Evolutionary conservation across 2,329 filamentous ascomycete species (phyloP), one percentile per base, ranked within the genome.

Genomic region (Rutstroemia sp.): DNA sequence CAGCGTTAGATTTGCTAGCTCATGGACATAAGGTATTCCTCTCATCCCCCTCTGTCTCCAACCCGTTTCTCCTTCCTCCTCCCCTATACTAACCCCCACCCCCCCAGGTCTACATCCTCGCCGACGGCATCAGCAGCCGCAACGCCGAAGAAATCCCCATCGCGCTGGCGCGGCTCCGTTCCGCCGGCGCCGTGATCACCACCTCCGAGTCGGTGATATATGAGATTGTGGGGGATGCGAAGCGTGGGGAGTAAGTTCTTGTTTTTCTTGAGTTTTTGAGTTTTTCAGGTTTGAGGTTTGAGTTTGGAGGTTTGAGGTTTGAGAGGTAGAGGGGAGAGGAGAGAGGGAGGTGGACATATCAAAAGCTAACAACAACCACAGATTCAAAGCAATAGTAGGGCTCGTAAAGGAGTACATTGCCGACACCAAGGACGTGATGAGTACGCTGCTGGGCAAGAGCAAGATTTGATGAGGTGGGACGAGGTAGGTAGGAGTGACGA

Each of bases 201-300:
- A 90, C 86, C 23, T 94, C 88, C 71, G 92, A 97, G 81, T 88
- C 88, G 71, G 86, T 88, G 73, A 73, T 96, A 68, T 97, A 95
- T 73, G 92, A 97, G 76, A 83, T 84, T 65, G 80, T 96, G 75
- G 89, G 89, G 17, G 92, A 96, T 73, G 89, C 92, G 6, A 78
- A 73, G 12, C 82, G 86, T 65, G 73, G 77, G 1, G 83, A 85
- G 72, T 96, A 48, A 53, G 40, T 53, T 19, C 19, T 10, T 23
- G 23, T 23, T 23, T 23, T 23, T 23, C 19, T 19, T 23, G 23
- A 23, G 5, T 23, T 23, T 23, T 23, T 5, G 23, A 23, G 23
- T 23, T 23, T 23, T 19, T 19, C 19, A 19, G 19, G 19, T 19
- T 19, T 19, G 19, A 19, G 19, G 19, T 19, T 19, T 19, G 19